A percentile compares a stretch with the other conserved stretches of the same genome.
Conservation (phyloP, 306 rosid genomes). For the Aeschynomene evenia region DNA sequence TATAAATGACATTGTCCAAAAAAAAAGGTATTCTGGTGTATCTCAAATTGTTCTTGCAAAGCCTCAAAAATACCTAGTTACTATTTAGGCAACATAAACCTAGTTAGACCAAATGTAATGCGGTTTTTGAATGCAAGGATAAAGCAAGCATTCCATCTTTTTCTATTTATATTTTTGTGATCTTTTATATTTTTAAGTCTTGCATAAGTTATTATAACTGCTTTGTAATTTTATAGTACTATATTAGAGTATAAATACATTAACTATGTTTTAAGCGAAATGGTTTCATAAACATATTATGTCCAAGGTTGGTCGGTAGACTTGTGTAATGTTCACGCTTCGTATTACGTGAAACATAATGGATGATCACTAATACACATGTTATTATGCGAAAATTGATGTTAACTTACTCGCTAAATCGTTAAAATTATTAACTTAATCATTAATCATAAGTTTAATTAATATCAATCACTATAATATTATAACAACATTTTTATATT, state of each 20-base stretch:
- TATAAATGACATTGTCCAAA: neutral
- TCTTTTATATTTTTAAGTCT: neutral
- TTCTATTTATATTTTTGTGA: neutral
- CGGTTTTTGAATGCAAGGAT: neutral
- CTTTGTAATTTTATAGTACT: neutral
- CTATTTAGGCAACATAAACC: neutral
- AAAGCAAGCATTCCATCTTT: neutral
- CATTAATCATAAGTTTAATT: too few relatives aligned
- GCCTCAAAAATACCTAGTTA: slow-evolving; percentile 4
- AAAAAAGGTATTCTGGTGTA: neutral
- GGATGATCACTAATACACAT: neutral
- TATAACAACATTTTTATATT: too few relatives aligned
- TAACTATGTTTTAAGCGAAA: too few relatives aligned
- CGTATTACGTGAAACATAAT: too few relatives aligned
- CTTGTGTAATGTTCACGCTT: too few relatives aligned
- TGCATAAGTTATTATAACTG: neutral
- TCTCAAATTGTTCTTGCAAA: slow-evolving; percentile 6
- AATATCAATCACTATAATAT: too few relatives aligned
- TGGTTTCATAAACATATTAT: too few relatives aligned
- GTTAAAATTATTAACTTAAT: too few relatives aligned
- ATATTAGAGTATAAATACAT: too few relatives aligned
- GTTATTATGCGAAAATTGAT: neutral
- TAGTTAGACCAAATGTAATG: neutral
- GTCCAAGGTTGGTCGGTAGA: too few relatives aligned
- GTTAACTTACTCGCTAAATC: too few relatives aligned